These are phyloP conservation scores for Penicillium odoratum DNA, from an alignment of 495 filamentous ascomycete species.

Conservation along the genomic window DNA sequence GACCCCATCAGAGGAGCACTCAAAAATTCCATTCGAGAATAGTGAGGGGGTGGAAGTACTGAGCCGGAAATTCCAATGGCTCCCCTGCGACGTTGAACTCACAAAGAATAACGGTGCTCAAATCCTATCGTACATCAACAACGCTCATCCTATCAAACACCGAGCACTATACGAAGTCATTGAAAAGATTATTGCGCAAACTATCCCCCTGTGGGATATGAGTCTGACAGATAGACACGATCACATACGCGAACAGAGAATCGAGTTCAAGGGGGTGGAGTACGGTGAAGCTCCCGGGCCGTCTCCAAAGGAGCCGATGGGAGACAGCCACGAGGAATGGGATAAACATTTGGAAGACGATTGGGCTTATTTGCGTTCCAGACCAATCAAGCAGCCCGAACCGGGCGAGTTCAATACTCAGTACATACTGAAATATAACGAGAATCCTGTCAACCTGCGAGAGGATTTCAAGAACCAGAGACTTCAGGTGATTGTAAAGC, in stretches of 20 bases:
- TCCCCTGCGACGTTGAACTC: constrained; percentile 56
- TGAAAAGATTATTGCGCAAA: constrained; percentile 47
- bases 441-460: constrained; percentile 27
- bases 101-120: constrained; percentile 23
- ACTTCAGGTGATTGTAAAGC: constrained; percentile 65
- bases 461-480: constrained; percentile 30
- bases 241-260: constrained; percentile 4
- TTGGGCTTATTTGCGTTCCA: constrained; percentile 7
- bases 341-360: not conserved
- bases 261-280: constrained; percentile 20
- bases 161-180: constrained; percentile 49
- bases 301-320: constrained; percentile 1
- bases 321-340: not conserved
- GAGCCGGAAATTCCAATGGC: constrained; percentile 54
- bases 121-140: constrained; percentile 59
- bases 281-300: constrained; percentile 13
- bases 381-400: constrained; percentile 34
- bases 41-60: not conserved
- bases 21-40: not conserved
- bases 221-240: constrained; percentile 5
- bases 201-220: constrained; percentile 56
- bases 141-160: constrained; percentile 53
- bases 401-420: constrained; percentile 30
- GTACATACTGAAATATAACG: not conserved
- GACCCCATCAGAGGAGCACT: constrained; percentile 2